Conservation (phyloP, 345 rosid genomes). For the Citrus inodora region DNA sequence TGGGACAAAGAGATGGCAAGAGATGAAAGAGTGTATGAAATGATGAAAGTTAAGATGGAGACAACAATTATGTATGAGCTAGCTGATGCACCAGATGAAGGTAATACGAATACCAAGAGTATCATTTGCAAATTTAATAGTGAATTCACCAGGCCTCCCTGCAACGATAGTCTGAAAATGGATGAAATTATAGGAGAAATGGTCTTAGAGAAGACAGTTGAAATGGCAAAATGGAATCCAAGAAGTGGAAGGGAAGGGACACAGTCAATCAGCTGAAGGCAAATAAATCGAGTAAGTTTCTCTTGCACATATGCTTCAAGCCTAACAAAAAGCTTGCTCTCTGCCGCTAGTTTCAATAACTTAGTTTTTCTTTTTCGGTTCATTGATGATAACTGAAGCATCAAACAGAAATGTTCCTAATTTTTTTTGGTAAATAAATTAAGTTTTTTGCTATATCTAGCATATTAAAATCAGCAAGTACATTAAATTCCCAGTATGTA, state of each 20-base stretch:
- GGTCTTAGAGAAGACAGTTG: not conserved
- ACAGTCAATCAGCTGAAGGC: not conserved
- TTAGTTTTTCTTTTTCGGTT: not conserved
- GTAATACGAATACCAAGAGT: not conserved
- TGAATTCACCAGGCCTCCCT: constrained; percentile 12
- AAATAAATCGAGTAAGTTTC: not conserved
- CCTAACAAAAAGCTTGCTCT: not conserved
- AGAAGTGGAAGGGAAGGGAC: not conserved
- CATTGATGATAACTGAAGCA: not conserved
- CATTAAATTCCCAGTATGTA: no score
- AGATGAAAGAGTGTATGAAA: not conserved
- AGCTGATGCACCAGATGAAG: not conserved
- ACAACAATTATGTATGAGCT: not conserved
- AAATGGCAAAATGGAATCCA: not conserved
- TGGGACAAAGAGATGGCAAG: not conserved
- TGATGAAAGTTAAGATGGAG: not conserved
- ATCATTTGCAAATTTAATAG: constrained; percentile 5
- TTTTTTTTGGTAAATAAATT: not conserved
- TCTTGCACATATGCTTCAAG: not conserved
- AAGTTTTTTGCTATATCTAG: not conserved
- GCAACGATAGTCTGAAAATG: not conserved
- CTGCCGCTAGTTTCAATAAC: not conserved
- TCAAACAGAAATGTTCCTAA: not conserved
- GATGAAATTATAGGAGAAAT: not conserved
- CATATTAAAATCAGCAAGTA: not conserved